phyloP scores from a whole-genome alignment of 257 asterid species.

The Jasminum sambac region DNA sequence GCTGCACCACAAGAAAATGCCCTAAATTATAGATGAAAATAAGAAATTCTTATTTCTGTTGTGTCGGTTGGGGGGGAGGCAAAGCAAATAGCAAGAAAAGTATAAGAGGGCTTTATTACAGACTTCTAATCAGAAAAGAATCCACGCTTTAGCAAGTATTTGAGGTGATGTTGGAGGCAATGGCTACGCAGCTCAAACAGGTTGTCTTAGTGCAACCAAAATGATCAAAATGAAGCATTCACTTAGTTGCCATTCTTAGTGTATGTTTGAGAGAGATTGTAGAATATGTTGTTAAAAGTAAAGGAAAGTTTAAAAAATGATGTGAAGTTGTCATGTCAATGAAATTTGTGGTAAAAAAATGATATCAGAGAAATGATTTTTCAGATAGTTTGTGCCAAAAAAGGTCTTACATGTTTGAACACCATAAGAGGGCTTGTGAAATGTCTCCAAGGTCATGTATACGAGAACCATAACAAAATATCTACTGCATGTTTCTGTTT shows the following conservation, averaged over 20 bases:
- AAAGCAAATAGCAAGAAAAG: slow-evolving; percentile 1
- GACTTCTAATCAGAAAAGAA: neutral
- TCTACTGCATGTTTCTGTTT: neutral
- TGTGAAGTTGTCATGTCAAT: too few relatives aligned
- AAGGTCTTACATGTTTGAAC: neutral
- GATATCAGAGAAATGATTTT: too few relatives aligned
- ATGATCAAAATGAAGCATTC: neutral
- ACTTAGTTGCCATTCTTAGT: neutral
- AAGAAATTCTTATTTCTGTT: neutral
- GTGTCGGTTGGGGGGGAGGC: too few relatives aligned
- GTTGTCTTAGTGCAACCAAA: neutral
- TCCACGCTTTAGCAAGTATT: neutral
- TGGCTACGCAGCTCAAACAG: neutral
- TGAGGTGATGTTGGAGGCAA: neutral
- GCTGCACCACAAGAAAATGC: slow-evolving; percentile 9
- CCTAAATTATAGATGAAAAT: neutral
- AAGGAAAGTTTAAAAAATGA: too few relatives aligned
- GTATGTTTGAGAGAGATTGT: too few relatives aligned
- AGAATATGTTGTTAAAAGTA: too few relatives aligned
- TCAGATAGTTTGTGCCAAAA: too few relatives aligned
- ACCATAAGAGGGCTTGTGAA: neutral
- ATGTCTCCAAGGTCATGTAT: neutral
- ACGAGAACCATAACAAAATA: neutral
- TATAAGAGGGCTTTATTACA: neutral
- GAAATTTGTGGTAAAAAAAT: too few relatives aligned